A percentile compares a stretch with the other conserved stretches of the same genome.
Conservation (phyloP, 345 rosid species). For the Jatropha curcas region DNA sequence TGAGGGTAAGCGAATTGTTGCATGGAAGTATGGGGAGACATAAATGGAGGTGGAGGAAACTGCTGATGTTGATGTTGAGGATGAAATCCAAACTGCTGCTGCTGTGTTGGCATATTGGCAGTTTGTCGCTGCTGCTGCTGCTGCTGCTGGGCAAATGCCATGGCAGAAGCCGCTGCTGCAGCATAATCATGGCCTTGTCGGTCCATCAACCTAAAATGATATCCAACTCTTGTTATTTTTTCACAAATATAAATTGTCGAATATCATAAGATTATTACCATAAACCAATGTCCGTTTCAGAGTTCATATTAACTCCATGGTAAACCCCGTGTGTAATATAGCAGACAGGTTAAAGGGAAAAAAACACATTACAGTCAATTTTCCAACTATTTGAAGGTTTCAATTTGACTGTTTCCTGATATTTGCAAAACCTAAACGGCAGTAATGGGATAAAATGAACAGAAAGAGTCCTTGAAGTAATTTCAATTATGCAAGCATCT, state of each 20-base stretch:
- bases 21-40: constrained; percentile 75
- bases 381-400: neutral
- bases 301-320: too few relatives aligned
- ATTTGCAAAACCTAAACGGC: neutral
- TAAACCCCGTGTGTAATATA: neutral
- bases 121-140: constrained; percentile 51
- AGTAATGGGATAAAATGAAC: neutral
- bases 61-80: constrained; percentile 72
- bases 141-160: constrained; percentile 82
- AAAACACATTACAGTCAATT: constrained; percentile 1
- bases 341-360: neutral
- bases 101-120: constrained; percentile 31
- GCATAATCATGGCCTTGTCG: constrained; percentile 30
- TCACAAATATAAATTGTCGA: neutral
- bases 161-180: constrained; percentile 53
- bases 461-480: too few relatives aligned
- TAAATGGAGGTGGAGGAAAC: constrained; percentile 63
- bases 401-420: neutral
- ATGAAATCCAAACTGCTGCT: constrained; percentile 74
- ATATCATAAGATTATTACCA: neutral
- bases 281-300: neutral
- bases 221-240: neutral
- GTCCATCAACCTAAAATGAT: constrained; percentile 23
- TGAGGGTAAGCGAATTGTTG: constrained; percentile 86
- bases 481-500: neutral